Evolutionary conservation across 2,329 filamentous ascomycete species (phyloP), one percentile per base, ranked within the genome.

Genomic region (Trichoderma atroviride): DNA sequence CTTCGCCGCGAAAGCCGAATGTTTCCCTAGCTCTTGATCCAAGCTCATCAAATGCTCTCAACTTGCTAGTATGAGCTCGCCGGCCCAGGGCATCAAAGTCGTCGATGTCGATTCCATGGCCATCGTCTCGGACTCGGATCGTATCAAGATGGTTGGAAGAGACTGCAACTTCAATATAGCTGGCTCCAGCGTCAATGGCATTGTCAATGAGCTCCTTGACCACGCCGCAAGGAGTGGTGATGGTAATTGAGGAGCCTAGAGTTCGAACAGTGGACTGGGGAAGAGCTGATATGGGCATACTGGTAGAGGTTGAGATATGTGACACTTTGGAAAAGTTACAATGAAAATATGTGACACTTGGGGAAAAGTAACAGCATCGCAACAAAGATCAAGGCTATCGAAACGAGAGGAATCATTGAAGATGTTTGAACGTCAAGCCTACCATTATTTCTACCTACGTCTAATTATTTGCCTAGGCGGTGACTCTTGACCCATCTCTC

Each of bases 201-300:
- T 95, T 94, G 74, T 94, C 92, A 37, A 94, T 78, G 4, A 94
- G 87, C 78, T 94, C 92, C 76, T 94, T 94, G 73, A 93, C 86
- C 2, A 92, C 80, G 13, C 86, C 85, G 14, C 83, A 80, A 0
- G 91, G 85, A 9, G 87, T 86, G 5, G 85, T 82, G 61, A 94
- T 84, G 57, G 85, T 83, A 73, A 89, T 83, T 3, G 87, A 83
- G 9, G 91, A 88, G 43, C 88, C 86, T 7, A 94, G 82, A 13
- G 87, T 84, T 58, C 85, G 84, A 27, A 85, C 81, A 16, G 86
- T 83, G 3, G 82, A 78, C 47, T 81, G 74, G 2, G 87, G 80
- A 9, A 91, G 81, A 27, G 81, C 76, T 68, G 77, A 75, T 69
- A 91, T 88, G 52, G 82, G 72, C 85, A 87, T 87, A 19, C 27